phyloP scores from a whole-genome alignment of 371 early-diverging fungal genomes.

The Mucor irregularis region DNA sequence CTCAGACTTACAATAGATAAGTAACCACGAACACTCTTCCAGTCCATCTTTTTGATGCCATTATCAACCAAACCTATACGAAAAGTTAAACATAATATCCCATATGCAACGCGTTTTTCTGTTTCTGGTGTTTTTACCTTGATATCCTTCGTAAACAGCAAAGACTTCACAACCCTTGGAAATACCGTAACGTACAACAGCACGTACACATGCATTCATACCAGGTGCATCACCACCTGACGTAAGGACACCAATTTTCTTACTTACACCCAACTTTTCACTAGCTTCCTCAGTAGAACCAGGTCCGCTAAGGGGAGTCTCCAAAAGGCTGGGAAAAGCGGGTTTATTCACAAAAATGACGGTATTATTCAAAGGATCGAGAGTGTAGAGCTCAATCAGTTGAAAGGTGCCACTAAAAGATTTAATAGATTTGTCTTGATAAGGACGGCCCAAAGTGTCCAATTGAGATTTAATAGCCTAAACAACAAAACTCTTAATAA shows the following conservation, averaged over 20 bases:
- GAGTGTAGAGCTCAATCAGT: constrained; percentile 22
- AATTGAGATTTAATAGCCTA: constrained; percentile 20
- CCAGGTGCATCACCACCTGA: constrained; percentile 99
- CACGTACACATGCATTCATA: constrained; percentile 98
- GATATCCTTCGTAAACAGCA: constrained; percentile 96
- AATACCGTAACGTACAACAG: constrained; percentile 90
- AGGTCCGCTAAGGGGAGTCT: constrained; percentile 15
- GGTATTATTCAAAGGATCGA: constrained; percentile 75
- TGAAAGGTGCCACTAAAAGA: constrained; percentile 29
- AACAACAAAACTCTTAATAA: neutral
- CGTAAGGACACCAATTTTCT: constrained; percentile 91
- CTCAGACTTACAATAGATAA: constrained; percentile 57
- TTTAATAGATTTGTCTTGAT: constrained; percentile 30
- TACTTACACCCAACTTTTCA: constrained; percentile 15
- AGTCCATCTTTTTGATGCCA: constrained; percentile 81
- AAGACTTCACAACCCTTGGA: constrained; percentile 84
- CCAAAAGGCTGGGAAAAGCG: constrained; percentile 23
- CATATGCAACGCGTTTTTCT: too few relatives aligned
- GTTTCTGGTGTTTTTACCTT: constrained; percentile 68
- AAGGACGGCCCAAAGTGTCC: constrained; percentile 12
- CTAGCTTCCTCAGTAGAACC: constrained; percentile 15
- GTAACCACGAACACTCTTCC: constrained; percentile 89
- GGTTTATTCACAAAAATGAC: constrained; percentile 63
- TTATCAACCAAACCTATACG: constrained; percentile 93
- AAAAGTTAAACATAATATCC: too few relatives aligned